Percentiles rank a stretch among this genome's conserved stretches.
Evolutionary conservation across 768 basidiomycete genomes (phyloP).

Genomic region (Phlebiopsis flavidoalba): DNA sequence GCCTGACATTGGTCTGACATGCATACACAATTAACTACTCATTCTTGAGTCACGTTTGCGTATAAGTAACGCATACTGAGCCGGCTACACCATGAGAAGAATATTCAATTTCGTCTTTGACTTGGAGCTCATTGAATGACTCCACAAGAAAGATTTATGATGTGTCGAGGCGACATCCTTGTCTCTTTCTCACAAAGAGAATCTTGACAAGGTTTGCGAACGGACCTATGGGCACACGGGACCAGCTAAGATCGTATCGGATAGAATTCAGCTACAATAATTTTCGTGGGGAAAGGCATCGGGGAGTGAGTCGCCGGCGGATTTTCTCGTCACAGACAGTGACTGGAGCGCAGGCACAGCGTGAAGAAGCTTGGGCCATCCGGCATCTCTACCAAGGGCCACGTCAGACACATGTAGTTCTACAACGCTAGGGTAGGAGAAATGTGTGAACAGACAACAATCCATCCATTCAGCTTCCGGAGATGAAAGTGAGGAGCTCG

Average conservation of each 20-base stretch:
- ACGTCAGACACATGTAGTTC: neutral
- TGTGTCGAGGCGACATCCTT: neutral
- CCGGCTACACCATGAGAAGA: neutral
- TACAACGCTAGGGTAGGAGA: neutral
- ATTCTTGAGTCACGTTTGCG: no score
- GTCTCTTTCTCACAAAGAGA: neutral
- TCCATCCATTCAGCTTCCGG: neutral
- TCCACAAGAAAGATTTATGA: neutral
- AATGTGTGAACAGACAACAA: neutral
- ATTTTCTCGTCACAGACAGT: neutral
- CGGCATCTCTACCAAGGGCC: neutral
- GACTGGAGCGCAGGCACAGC: neutral
- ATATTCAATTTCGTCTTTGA: neutral
- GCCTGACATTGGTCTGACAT: no score
- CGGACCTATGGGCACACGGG: neutral
- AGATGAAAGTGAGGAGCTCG: neutral
- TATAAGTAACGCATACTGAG: neutral
- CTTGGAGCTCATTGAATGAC: neutral
- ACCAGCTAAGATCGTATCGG: neutral
- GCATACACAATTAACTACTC: no score
- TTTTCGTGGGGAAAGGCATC: neutral
- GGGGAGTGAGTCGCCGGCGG: neutral
- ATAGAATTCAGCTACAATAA: neutral
- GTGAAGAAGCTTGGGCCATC: neutral
- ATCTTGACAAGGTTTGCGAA: neutral